Percentiles rank a stretch among this genome's conserved stretches.
phyloP scores from a whole-genome alignment of 257 asterid species.

The Anisodus tanguticus region DNA sequence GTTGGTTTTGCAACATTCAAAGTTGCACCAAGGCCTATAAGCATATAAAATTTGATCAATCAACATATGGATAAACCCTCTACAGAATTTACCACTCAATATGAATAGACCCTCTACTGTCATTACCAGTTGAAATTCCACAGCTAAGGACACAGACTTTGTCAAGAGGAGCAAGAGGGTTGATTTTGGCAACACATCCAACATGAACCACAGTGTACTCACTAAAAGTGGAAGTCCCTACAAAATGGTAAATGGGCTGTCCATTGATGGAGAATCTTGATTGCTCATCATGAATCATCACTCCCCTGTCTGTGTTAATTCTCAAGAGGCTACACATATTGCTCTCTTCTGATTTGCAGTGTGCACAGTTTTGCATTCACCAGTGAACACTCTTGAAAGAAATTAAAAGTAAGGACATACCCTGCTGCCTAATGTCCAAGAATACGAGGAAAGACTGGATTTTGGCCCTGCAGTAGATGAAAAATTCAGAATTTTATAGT shows the following conservation, averaged over 20 bases:
- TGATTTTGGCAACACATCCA: conserved; percentile 38
- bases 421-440: conserved; percentile 38
- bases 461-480: conserved; percentile 28
- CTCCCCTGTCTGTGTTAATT: conserved; percentile 75
- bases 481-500: neutral
- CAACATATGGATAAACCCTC: too few relatives aligned
- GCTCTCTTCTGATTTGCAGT: conserved; percentile 48
- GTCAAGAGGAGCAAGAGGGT: conserved; percentile 67
- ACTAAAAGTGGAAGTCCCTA: conserved; percentile 46
- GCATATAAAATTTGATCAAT: too few relatives aligned
- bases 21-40: too few relatives aligned
- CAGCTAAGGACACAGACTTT: conserved; percentile 81
- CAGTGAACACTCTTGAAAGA: neutral
- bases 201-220: conserved; percentile 36
- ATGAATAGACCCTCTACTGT: too few relatives aligned
- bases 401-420: neutral
- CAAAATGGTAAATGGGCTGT: conserved; percentile 65
- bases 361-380: neutral
- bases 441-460: conserved; percentile 29
- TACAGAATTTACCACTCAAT: too few relatives aligned
- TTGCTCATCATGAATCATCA: conserved; percentile 62
- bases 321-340: conserved; percentile 82
- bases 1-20: too few relatives aligned
- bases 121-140: conserved; percentile 79
- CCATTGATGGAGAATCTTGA: conserved; percentile 72